Conservation (phyloP, 805 yeast species). For the Lachancea waltii region DNA sequence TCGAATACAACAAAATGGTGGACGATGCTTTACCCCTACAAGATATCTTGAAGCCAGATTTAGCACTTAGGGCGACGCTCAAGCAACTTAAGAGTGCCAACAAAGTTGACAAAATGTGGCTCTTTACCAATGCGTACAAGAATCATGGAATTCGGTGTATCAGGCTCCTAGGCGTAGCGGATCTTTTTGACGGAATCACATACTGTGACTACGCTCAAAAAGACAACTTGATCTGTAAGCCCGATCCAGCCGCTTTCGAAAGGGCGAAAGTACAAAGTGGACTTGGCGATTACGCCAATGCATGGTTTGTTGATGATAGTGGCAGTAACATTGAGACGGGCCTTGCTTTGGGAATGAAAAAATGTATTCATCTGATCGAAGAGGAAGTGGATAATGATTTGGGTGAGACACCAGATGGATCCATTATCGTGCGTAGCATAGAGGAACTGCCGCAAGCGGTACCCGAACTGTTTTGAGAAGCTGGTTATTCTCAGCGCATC, state of each 20-base stretch:
- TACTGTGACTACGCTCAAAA: slow-evolving; percentile 72
- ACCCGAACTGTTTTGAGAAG: slow-evolving; percentile 44
- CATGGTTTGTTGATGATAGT: slow-evolving; percentile 84
- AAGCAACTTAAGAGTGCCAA: slow-evolving; percentile 37
- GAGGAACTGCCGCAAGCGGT: slow-evolving; percentile 46
- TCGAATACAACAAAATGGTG: slow-evolving; percentile 80
- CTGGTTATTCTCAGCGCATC: background rate
- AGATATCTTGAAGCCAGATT: slow-evolving; percentile 61
- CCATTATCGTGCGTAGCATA: slow-evolving; percentile 50
- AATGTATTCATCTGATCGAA: slow-evolving; percentile 71
- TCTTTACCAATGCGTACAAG: slow-evolving; percentile 90
- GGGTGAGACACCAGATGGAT: slow-evolving; percentile 37
- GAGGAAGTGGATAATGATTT: slow-evolving; percentile 41
- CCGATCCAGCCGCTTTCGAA: slow-evolving; percentile 65
- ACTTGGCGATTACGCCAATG: slow-evolving; percentile 36
- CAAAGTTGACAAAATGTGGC: slow-evolving; percentile 72
- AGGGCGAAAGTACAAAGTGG: slow-evolving; percentile 58
- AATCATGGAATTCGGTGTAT: slow-evolving; percentile 83
- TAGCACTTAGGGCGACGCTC: slow-evolving; percentile 46
- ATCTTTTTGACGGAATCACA: slow-evolving; percentile 87
- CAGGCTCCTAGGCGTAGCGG: slow-evolving; percentile 79
- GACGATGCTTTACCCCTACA: slow-evolving; percentile 91
- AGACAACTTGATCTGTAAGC: slow-evolving; percentile 77
- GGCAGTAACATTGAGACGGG: slow-evolving; percentile 75
- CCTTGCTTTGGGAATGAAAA: slow-evolving; percentile 59